Conservation (phyloP, 2,329 filamentous ascomycete genomes). For the Fusarium sp. region DNA sequence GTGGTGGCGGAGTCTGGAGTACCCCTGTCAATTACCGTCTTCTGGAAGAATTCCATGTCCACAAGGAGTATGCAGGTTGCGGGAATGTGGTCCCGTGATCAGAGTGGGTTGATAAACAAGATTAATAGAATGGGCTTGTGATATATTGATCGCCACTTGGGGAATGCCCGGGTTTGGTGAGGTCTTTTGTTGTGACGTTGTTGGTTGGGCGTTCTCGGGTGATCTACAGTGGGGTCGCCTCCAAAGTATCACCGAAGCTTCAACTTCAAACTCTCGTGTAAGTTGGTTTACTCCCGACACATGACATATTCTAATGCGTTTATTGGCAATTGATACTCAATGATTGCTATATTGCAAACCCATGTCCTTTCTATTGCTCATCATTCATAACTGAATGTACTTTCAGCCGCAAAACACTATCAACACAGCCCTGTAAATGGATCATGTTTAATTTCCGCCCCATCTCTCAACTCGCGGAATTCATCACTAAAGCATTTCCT, state of each 20-base stretch:
- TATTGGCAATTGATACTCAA: background rate
- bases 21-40: slow-evolving; percentile 3
- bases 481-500: background rate
- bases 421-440: slow-evolving; percentile 19
- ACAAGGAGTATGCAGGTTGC: slow-evolving; percentile 4
- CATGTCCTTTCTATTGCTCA: background rate
- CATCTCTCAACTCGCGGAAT: slow-evolving; percentile 4
- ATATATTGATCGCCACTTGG: slow-evolving; percentile 9
- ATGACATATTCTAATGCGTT: background rate
- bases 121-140: background rate
- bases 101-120: background rate
- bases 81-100: slow-evolving; percentile 16
- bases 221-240: slow-evolving; percentile 10
- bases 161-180: slow-evolving; percentile 1
- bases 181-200: background rate
- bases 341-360: background rate
- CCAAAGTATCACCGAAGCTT: background rate
- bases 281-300: background rate
- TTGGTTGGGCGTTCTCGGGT: slow-evolving; percentile 5
- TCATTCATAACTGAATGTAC: background rate
- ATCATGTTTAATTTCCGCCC: slow-evolving; percentile 8
- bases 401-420: background rate
- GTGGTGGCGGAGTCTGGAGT: slow-evolving; percentile 24
- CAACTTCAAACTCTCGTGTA: background rate
- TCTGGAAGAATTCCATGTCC: slow-evolving; percentile 30